Conservation (phyloP, 257 asterid species). For the Forsythia suspensa region DNA sequence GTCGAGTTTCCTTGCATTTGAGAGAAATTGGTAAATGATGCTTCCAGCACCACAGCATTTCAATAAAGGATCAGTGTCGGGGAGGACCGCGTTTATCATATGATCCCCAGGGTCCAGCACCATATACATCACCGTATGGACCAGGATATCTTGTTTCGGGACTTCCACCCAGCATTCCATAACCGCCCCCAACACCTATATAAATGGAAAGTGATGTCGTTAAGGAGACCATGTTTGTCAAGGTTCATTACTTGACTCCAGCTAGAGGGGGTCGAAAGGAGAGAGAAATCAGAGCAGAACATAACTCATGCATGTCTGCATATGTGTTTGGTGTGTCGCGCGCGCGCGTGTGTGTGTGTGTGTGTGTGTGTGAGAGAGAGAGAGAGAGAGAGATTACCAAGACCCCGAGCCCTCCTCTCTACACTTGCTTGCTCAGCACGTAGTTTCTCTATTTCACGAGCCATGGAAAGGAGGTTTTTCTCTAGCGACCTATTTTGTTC, state of each 20-base stretch:
- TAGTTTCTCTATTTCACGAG: conserved; percentile 86
- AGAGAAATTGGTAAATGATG: not conserved
- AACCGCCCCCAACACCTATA: conserved; percentile 56
- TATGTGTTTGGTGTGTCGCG: not conserved
- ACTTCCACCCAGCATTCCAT: conserved; percentile 65
- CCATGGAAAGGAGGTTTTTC: conserved; percentile 75
- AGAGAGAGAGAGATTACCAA: conserved; percentile 16
- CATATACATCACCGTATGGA: conserved; percentile 53
- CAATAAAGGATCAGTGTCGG: conserved; percentile 38
- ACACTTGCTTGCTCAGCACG: conserved; percentile 64
- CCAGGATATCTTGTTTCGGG: conserved; percentile 70
- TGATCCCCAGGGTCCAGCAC: conserved; percentile 53
- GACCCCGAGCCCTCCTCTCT: conserved; percentile 56
- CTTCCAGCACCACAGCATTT: conserved; percentile 13
- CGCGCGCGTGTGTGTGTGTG: not conserved
- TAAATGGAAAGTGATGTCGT: not conserved
- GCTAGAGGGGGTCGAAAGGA: not conserved
- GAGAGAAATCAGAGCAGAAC: not conserved
- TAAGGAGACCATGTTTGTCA: not conserved
- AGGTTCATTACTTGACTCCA: not conserved
- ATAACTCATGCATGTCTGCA: not conserved
- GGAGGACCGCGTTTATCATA: conserved; percentile 61
- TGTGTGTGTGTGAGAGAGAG: not conserved
- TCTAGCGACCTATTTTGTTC: conserved; percentile 78
- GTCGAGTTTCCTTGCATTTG: not conserved